Evolutionary conservation across 192 early-diverging fungal species (phyloP).

Genomic region (Coemansia sp.): DNA sequence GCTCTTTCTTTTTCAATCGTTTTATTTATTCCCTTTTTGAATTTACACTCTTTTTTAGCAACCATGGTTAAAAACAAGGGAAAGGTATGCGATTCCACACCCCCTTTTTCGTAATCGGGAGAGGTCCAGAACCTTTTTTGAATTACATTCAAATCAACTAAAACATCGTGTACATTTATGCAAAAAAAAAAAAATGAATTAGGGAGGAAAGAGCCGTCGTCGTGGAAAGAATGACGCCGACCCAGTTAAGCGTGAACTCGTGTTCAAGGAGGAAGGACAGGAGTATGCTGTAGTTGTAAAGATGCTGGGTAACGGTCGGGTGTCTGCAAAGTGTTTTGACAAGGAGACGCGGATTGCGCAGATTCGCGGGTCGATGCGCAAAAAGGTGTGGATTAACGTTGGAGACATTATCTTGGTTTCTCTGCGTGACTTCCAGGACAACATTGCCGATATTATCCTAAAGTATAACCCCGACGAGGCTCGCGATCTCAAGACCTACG

Average conservation of each 20-base stretch:
- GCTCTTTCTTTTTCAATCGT: not conserved
- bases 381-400: constrained; percentile 93
- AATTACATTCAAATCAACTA: not conserved
- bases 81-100: constrained; percentile 65
- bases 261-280: constrained; percentile 97
- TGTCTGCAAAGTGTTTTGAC: constrained; percentile 88
- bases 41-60: not conserved
- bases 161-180: not conserved
- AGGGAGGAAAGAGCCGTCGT: constrained; percentile 84
- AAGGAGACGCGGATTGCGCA: constrained; percentile 88
- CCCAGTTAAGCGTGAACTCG: constrained; percentile 89
- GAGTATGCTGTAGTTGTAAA: constrained; percentile 94
- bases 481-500: constrained; percentile 85
- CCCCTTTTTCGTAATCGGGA: not conserved
- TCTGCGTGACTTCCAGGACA: constrained; percentile 90
- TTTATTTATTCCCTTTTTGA: constrained; percentile 7
- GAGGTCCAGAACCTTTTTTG: not conserved
- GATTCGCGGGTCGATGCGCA: constrained; percentile 97
- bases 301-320: constrained; percentile 95
- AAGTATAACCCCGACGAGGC: constrained; percentile 98
- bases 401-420: constrained; percentile 91
- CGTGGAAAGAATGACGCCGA: constrained; percentile 97
- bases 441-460: constrained; percentile 91
- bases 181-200: not conserved
- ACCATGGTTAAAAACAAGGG: constrained; percentile 94